Evolutionary conservation across 129 eudicot species (phyloP).

Genomic region (Artemisia tridentata): DNA sequence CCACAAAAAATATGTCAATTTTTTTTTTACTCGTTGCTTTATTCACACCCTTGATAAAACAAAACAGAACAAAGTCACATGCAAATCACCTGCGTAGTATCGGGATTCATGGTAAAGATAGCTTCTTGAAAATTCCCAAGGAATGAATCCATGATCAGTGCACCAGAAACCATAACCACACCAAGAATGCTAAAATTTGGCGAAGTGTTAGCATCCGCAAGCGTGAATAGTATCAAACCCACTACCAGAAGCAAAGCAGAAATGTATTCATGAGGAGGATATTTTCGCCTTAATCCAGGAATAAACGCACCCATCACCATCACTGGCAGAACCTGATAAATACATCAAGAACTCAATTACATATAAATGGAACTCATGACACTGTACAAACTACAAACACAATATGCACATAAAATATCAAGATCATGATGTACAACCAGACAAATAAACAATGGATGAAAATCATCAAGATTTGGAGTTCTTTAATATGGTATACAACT

Average conservation of each 20-base stretch:
- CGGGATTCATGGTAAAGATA: slow-evolving; percentile 81
- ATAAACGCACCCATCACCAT: slow-evolving; percentile 96
- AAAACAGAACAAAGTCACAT: slow-evolving; percentile 6
- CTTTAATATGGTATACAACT: background rate
- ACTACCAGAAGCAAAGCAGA: slow-evolving; percentile 75
- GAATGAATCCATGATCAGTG: slow-evolving; percentile 85
- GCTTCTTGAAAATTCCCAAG: slow-evolving; percentile 94
- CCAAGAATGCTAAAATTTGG: slow-evolving; percentile 92
- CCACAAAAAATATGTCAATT: slow-evolving; percentile 1
- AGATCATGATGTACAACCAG: background rate
- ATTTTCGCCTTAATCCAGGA: slow-evolving; percentile 86
- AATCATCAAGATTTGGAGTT: background rate
- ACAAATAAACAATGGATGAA: background rate
- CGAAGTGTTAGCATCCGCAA: slow-evolving; percentile 89
- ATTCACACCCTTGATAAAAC: background rate
- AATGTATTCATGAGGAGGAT: slow-evolving; percentile 77
- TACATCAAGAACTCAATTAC: background rate
- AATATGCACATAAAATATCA: too few species aligned
- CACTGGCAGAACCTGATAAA: slow-evolving; percentile 75
- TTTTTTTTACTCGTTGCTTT: background rate
- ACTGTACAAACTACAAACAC: too few species aligned
- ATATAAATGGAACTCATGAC: too few species aligned
- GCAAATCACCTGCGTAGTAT: slow-evolving; percentile 74
- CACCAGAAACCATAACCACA: slow-evolving; percentile 85
- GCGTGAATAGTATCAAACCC: slow-evolving; percentile 79